Evolutionary conservation across 805 yeast species (phyloP), one percentile per base, ranked within the genome.

Genomic region (Lipomyces starkeyi): DNA sequence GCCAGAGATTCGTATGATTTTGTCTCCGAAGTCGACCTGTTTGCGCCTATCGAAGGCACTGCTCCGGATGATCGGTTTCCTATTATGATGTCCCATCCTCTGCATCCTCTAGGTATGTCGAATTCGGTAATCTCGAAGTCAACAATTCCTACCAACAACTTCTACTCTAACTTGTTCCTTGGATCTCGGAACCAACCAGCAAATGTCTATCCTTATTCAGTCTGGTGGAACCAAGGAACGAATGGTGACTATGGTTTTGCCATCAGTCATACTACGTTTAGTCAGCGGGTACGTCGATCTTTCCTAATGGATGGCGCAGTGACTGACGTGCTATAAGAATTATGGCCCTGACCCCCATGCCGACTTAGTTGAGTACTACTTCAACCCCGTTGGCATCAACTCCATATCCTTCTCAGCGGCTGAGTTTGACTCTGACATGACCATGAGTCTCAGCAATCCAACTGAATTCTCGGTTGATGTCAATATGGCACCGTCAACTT

Each of bases 141-240:
- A 11, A 81, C 88, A 1, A 82, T 84, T 68, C 87, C 88, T 74
- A 91, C 97, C 29, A 91, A 91, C 81, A 91, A 90, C 78, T 91
- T 91, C 78, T 90, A 85, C 78, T 85, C 86, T 49, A 91, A 91
- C 76, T 75, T 90, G 74, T 78, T 88, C 71, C 79, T 89, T 27
- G 88, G 81, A 27, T 78, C 78, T 61, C 91, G 87, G 77, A 79
- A 81, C 29, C 80, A 82, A 61, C 83, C 87, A 61, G 84, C 84
- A 3, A 90, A 84, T 80, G 83, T 89, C 9, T 87, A 86, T 73
- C 96, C 97, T 25, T 91, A 89, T 75, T 82, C 85, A 1, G 76
- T 88, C 60, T 88, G 85, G 83, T 86, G 87, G 84, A 82, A 83
- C 65, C 78, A 78, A 6, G 78, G 77, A 14, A 64, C 74, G 49